Conservation (phyloP, 495 filamentous ascomycete genomes). For the Penicillium odoratum region DNA sequence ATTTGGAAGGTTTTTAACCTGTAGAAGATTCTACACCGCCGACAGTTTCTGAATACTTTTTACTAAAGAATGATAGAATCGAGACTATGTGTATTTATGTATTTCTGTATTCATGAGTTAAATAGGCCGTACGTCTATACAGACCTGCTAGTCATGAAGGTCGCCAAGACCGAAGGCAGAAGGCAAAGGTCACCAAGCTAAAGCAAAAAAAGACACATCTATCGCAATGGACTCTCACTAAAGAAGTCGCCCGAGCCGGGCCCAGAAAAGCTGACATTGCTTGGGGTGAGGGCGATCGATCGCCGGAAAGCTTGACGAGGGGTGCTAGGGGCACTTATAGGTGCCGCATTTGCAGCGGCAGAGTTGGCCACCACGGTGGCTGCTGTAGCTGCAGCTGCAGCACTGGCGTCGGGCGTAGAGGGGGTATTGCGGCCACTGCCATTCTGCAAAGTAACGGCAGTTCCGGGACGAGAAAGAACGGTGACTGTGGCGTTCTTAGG, state of each 20-base stretch:
- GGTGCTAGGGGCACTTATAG: constrained; percentile 43
- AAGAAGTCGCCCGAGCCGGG: constrained; percentile 45
- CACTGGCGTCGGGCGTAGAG: constrained; percentile 34
- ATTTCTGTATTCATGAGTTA: constrained; percentile 8
- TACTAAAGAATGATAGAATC: neutral
- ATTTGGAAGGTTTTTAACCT: neutral
- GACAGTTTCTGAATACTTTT: neutral
- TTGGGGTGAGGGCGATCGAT: constrained; percentile 47
- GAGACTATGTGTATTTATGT: constrained; percentile 8
- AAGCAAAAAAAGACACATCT: constrained; percentile 10
- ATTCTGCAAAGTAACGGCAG: constrained; percentile 45
- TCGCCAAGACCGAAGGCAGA: neutral
- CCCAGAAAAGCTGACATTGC: constrained; percentile 46
- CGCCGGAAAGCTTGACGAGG: constrained; percentile 48
- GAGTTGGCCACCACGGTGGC: constrained; percentile 6
- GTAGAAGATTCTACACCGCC: too few relatives aligned
- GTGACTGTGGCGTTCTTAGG: constrained; percentile 34
- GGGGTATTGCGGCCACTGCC: constrained; percentile 47
- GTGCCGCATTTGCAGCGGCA: constrained; percentile 7
- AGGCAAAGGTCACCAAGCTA: neutral
- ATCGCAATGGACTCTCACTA: constrained; percentile 45
- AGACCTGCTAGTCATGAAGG: constrained; percentile 2
- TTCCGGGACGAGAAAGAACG: constrained; percentile 46
- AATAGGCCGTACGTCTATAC: constrained; percentile 8
- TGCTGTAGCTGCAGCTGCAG: constrained; percentile 14